phyloP scores from a whole-genome alignment of 495 filamentous ascomycete genomes.

The Penicillium goetzii region DNA sequence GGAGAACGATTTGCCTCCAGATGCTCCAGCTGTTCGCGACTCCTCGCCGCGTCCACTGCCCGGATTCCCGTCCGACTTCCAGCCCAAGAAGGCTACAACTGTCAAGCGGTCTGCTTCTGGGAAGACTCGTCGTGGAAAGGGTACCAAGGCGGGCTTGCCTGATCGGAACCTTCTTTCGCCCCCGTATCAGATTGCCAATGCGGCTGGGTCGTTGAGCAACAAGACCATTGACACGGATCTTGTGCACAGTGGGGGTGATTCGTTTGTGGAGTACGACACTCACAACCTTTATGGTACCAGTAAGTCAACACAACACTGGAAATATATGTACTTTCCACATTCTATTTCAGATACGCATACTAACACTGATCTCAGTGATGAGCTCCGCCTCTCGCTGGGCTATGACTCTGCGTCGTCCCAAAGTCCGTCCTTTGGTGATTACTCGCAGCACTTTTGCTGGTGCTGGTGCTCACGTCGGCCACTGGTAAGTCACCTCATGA shows the following conservation, averaged over 20 bases:
- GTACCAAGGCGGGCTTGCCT: constrained; percentile 56
- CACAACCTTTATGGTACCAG: constrained; percentile 86
- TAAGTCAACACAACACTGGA: constrained; percentile 32
- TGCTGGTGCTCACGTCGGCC: constrained; percentile 74
- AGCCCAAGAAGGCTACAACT: constrained; percentile 49
- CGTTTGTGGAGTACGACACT: constrained; percentile 71
- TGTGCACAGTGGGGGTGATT: constrained; percentile 66
- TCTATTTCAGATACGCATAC: neutral
- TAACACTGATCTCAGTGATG: constrained; percentile 63
- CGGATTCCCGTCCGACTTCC: constrained; percentile 73
- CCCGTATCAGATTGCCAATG: constrained; percentile 76
- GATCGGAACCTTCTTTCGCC: constrained; percentile 70
- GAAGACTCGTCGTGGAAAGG: constrained; percentile 22
- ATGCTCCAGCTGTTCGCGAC: constrained; percentile 62
- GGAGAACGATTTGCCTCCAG: constrained; percentile 65
- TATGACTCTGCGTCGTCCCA: constrained; percentile 71
- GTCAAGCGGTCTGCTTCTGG: constrained; percentile 13
- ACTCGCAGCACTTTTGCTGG: constrained; percentile 85
- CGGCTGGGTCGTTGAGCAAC: constrained; percentile 68
- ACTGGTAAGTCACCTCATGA: constrained; percentile 58
- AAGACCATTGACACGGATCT: constrained; percentile 76
- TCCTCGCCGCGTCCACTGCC: constrained; percentile 62
- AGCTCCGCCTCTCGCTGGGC: constrained; percentile 64
- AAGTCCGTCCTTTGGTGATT: constrained; percentile 73
- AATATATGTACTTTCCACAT: neutral